These are phyloP conservation scores for Fagopyrum esculentum DNA, from an alignment of 148 eudicot species.

Conservation along the genomic window DNA sequence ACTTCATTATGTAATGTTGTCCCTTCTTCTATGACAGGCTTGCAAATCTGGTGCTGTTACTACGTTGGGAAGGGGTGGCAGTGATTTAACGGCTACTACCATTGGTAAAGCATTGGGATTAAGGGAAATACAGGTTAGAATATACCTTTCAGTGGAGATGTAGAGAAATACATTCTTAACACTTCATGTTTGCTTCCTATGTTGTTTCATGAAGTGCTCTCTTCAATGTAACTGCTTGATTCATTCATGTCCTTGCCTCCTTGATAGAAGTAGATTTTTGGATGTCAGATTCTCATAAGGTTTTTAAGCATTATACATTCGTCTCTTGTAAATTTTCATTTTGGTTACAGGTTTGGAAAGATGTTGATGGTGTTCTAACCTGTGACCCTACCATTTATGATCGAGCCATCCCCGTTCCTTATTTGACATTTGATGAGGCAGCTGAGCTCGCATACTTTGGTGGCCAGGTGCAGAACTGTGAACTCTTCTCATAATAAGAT, in stretches of 20 bases:
- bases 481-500: not conserved
- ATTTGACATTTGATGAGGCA: conserved; percentile 92
- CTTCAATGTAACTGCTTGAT: not conserved
- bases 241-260: not conserved
- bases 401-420: conserved; percentile 79
- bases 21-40: conserved; percentile 37
- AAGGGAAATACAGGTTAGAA: conserved; percentile 85
- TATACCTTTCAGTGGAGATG: not conserved
- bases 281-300: not conserved
- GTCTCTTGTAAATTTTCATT: not conserved
- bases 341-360: conserved; percentile 83
- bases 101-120: conserved; percentile 93
- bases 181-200: not conserved
- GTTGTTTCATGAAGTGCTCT: not conserved
- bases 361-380: conserved; percentile 96
- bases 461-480: conserved; percentile 58
- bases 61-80: conserved; percentile 96
- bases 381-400: conserved; percentile 87
- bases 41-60: conserved; percentile 93
- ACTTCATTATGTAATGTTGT: not conserved
- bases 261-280: not conserved
- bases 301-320: not conserved
- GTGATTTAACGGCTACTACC: conserved; percentile 97
- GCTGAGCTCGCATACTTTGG: conserved; percentile 99
- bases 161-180: not conserved